These are phyloP conservation scores for Cetraspora pellucida DNA, from an alignment of 192 early-diverging fungal species.

Conservation along the genomic window DNA sequence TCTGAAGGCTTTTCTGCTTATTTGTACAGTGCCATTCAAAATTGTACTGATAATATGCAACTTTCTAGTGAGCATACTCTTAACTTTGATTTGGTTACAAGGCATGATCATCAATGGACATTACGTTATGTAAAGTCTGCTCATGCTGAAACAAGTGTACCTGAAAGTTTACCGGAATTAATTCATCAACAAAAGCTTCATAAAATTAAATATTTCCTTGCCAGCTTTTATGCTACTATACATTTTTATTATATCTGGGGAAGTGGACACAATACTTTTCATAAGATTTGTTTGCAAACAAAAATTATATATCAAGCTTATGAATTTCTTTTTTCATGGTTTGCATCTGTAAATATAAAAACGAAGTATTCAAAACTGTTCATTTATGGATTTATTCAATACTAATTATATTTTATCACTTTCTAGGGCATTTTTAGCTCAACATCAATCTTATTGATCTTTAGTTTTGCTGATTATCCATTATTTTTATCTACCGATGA, in stretches of 20 bases:
- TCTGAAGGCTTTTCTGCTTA: conserved; percentile 88
- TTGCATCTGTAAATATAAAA: conserved; percentile 66
- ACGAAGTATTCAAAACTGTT: neutral
- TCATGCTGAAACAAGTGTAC: conserved; percentile 83
- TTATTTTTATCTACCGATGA: conserved; percentile 50
- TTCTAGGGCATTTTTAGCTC: conserved; percentile 83
- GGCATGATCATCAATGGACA: conserved; percentile 64
- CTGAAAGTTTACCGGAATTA: conserved; percentile 77
- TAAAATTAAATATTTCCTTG: conserved; percentile 95
- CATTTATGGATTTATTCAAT: conserved; percentile 8
- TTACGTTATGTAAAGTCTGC: conserved; percentile 75
- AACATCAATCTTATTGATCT: conserved; percentile 81
- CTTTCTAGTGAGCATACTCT: conserved; percentile 83
- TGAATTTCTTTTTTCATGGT: conserved; percentile 87
- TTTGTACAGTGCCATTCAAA: conserved; percentile 70
- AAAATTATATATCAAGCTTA: conserved; percentile 84
- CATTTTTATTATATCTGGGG: conserved; percentile 79
- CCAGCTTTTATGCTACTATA: conserved; percentile 79
- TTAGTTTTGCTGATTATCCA: conserved; percentile 41
- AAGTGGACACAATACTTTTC: conserved; percentile 70
- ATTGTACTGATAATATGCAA: conserved; percentile 81
- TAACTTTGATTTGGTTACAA: conserved; percentile 83
- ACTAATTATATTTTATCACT: neutral
- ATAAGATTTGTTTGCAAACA: conserved; percentile 72
- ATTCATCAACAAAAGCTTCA: conserved; percentile 96